Evolutionary conservation across 1,139 yeast genomes (phyloP), one percentile per base, ranked within the genome.

Genomic region (Candida buenavistaensis): DNA sequence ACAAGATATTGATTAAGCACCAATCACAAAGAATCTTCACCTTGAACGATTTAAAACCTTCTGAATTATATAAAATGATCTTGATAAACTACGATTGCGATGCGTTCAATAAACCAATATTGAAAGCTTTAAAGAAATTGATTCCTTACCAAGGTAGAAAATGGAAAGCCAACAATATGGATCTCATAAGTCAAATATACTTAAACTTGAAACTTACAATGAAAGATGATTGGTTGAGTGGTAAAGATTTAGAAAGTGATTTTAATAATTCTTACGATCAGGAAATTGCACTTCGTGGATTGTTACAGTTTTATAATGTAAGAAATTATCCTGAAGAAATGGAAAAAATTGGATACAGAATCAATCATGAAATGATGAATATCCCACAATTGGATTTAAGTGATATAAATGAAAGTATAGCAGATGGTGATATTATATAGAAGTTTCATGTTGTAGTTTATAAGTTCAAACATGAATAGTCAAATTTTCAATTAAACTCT

Each of bases 161-260:
- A 57, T 92, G 99, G 99, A 82, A 89, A 48, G 78, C 89, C 10
- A 76, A 80, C 45, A 94, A 92, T 54, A 92, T 94, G 97, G 96
- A 89, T 48, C 65, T 92, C 37, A 87, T 94, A 6, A 88, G 97
- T 0, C 81, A 86, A 42, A 89, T 92, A 2, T 92, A 86, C 52
- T 61, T 92, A 30, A 82, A 87, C 50, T 76, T 89, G 48, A 75
- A 80, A 44, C 64, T 90, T 21, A 77, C 80, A 12, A 62, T 92
- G 34, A 75, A 82, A 41, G 97, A 90, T 52, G 83, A 81, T 49
- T 92, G 98, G 98, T 70, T 92, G 19, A 82, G 89, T 38, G 95
- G 96, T 0, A 75, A 75, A 40, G 96, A 87, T 50, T 74, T 87
- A 20, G 82, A 87, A 32, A 76, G 77, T 23, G 94, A 84, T 43